Conservation (phyloP, 2,329 filamentous ascomycete species). For the Neopestalotiopsis sp. region DNA sequence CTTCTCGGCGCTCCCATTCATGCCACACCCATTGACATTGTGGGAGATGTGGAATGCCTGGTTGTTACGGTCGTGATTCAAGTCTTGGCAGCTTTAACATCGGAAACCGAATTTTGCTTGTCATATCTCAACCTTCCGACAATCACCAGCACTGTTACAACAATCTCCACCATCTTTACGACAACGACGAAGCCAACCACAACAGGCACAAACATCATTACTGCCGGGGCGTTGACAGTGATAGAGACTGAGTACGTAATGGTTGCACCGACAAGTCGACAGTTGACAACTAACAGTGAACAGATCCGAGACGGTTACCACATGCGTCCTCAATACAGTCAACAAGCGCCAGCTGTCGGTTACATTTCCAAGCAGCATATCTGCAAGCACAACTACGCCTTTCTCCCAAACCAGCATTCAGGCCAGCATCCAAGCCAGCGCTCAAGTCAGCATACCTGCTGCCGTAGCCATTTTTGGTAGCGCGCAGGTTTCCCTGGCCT, state of each 20-base stretch:
- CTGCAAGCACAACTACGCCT: not conserved
- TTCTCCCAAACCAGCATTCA: not conserved
- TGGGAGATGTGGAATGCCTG: not conserved
- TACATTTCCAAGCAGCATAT: not conserved
- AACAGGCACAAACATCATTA: not conserved
- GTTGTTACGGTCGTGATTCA: not conserved
- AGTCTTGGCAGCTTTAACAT: not conserved
- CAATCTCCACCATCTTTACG: not conserved
- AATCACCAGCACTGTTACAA: not conserved
- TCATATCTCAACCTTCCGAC: conserved; percentile 6
- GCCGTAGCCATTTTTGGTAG: not conserved
- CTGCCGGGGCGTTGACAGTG: not conserved
- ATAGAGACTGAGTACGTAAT: not conserved
- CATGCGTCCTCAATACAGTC: not conserved
- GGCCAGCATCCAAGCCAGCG: not conserved
- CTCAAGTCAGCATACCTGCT: not conserved
- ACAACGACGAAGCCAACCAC: not conserved
- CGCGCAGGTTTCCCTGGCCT: not conserved
- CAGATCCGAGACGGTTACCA: not conserved
- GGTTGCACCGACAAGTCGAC: not conserved
- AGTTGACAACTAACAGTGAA: not conserved
- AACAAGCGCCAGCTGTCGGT: not conserved
- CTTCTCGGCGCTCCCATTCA: not conserved
- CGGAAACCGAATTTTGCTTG: not conserved
- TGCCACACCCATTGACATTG: not conserved